A percentile compares a stretch with the other conserved stretches of the same genome.
Evolutionary conservation across 2,329 filamentous ascomycete genomes (phyloP).

Genomic region (Fusarium camptoceras): DNA sequence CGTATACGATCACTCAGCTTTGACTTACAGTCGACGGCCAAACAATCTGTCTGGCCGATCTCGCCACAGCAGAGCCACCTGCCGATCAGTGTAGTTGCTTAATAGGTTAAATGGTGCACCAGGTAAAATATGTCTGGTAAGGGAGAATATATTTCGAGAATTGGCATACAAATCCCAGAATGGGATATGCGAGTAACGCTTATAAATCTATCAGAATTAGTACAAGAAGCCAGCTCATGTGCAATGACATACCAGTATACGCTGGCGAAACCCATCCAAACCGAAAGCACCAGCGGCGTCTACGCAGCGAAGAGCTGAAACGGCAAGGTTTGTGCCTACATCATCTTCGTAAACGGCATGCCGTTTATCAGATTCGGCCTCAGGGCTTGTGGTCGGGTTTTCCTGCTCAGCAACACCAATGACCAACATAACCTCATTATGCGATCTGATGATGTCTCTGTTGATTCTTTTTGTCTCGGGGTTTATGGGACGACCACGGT

Average conservation of each 20-base stretch:
- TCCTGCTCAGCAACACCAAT: slow-evolving; percentile 72
- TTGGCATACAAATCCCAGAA: slow-evolving; percentile 58
- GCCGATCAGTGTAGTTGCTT: slow-evolving; percentile 46
- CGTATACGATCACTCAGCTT: neutral
- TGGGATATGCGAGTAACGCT: slow-evolving; percentile 60
- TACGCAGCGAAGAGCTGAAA: slow-evolving; percentile 51
- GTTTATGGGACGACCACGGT: slow-evolving; percentile 67
- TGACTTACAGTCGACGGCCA: slow-evolving; percentile 47
- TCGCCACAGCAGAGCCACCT: slow-evolving; percentile 44
- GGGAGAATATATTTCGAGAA: slow-evolving; percentile 46
- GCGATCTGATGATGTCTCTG: slow-evolving; percentile 67
- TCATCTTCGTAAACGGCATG: slow-evolving; percentile 62
- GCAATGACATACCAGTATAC: slow-evolving; percentile 60
- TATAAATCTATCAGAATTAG: slow-evolving; percentile 60
- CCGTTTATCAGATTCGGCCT: slow-evolving; percentile 56
- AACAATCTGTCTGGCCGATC: slow-evolving; percentile 39
- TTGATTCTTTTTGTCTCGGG: slow-evolving; percentile 66
- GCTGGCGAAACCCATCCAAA: slow-evolving; percentile 63
- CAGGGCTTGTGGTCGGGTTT: slow-evolving; percentile 54
- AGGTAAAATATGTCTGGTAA: slow-evolving; percentile 49
- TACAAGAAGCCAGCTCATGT: neutral
- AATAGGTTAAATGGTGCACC: slow-evolving; percentile 50
- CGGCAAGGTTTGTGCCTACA: slow-evolving; percentile 56
- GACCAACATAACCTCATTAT: slow-evolving; percentile 73
- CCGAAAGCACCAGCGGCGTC: slow-evolving; percentile 63